Evolutionary conservation across 805 yeast genomes (phyloP).

Genomic region (Candida anglica): DNA sequence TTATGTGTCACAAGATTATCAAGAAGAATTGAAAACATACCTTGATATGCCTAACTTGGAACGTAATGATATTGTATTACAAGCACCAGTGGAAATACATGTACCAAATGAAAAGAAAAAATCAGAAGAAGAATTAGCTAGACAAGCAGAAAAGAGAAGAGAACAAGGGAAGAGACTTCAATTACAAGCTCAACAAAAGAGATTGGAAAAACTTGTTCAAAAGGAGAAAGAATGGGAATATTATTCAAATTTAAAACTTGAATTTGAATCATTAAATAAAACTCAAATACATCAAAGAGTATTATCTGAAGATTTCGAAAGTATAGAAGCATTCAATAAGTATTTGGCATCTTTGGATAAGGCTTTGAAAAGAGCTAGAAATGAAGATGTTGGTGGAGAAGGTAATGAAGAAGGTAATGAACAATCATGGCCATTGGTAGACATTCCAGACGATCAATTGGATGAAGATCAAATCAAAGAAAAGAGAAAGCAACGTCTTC

Average conservation of each 20-base stretch:
- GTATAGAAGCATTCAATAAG: conserved; percentile 65
- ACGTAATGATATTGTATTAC: conserved; percentile 68
- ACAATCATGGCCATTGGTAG: conserved; percentile 65
- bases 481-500: conserved; percentile 75
- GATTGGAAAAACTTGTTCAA: conserved; percentile 75
- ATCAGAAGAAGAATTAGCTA: conserved; percentile 74
- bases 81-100: conserved; percentile 68
- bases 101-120: conserved; percentile 67
- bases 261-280: conserved; percentile 44
- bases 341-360: conserved; percentile 62
- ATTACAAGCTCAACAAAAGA: conserved; percentile 83
- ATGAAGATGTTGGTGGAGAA: conserved; percentile 60
- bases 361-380: conserved; percentile 63
- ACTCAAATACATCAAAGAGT: conserved; percentile 52
- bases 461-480: conserved; percentile 78
- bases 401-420: conserved; percentile 38
- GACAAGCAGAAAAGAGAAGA: conserved; percentile 72
- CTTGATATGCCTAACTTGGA: conserved; percentile 64
- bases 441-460: conserved; percentile 79
- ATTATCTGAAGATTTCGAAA: conserved; percentile 74
- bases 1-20: conserved; percentile 68
- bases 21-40: conserved; percentile 52
- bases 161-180: conserved; percentile 88
- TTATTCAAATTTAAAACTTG: conserved; percentile 54
- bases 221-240: conserved; percentile 78